Base-by-base conservation (phyloP, 306 rosid species). In the Dryas octopetala region DNA sequence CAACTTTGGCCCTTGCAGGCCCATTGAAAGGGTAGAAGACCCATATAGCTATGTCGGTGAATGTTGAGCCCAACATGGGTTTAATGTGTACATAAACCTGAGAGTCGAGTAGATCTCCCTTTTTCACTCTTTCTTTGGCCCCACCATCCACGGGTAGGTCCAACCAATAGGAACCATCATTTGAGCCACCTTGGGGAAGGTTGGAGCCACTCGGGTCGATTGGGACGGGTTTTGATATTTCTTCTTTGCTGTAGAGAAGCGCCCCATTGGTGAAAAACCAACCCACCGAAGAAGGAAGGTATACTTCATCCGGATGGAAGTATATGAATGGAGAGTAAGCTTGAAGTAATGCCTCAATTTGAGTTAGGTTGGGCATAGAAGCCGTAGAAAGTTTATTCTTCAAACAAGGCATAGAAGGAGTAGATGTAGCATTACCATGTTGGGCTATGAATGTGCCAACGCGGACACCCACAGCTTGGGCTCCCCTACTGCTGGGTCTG, bases 21-120 rank as follows among this genome's bases (percentile, higher is more conserved):
- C 97, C 98, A 70, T 93, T 91, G 63, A 91, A 91, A 12, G 97
- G 98, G 63, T 86, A 91, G 80, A 93, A 93, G 2, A 91, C 11
- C 97, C 98, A 93, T n/a, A 80, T 79, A 0, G 75, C 87, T 5
- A 93, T 62, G 82, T 93, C 97, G 1, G 91, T 89, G 78, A 88
- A 84, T 6, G 86, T 89, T 12, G 90, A 86, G 15, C 98, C 97
- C 1, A 93, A 13, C 90, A 91, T 88, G 7, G 93, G 91, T 64
- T 93, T 93, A 2, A 82, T 75, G 76, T 91, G 98, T 19, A 86
- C 9, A 73, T 88, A 88, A 53, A 66, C 86, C 61, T 85, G 75
- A 1, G 84, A 81, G 55, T 58, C 78, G 51, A 28, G 71, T 49
- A 93, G 74, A 52, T 93, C 83, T 28, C 96, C 97, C 15, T 68